Conservation (phyloP, 768 basidiomycete species). For the Trametes cingulata region DNA sequence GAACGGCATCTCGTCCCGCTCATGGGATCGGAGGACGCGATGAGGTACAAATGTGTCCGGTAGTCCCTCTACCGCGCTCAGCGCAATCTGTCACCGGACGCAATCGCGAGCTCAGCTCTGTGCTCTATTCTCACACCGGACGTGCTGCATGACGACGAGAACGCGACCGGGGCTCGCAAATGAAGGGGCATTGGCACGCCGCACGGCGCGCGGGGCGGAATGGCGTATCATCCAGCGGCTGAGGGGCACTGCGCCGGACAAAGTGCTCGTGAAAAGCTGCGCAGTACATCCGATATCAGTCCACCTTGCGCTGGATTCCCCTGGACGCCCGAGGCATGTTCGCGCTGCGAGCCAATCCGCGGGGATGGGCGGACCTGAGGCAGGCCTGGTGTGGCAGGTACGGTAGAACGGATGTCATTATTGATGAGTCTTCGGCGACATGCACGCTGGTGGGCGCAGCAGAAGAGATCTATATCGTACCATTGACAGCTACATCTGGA, state of each 20-base stretch:
- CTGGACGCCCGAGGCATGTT: conserved; percentile 1
- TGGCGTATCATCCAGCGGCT: neutral
- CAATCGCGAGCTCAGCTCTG: neutral
- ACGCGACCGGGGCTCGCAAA: conserved; percentile 1
- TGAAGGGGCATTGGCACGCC: neutral
- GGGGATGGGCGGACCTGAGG: neutral
- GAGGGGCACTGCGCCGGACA: neutral
- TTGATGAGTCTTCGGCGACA: conserved; percentile 9
- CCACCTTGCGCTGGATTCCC: neutral
- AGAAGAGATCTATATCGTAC: neutral
- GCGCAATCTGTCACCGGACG: conserved; percentile 2
- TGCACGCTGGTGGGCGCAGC: neutral
- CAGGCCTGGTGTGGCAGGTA: neutral
- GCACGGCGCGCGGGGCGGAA: neutral
- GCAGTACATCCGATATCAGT: conserved; percentile 13
- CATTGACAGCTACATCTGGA: neutral
- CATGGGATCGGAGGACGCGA: neutral
- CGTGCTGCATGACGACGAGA: neutral
- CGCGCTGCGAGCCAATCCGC: conserved; percentile 2
- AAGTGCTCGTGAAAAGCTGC: neutral
- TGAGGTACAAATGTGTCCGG: neutral
- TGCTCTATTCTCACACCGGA: neutral
- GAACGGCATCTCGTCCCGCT: conserved; percentile 1
- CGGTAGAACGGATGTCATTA: conserved; percentile 10
- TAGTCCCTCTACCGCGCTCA: neutral